Evolutionary conservation across 148 eudicot genomes (phyloP).

Genomic region (Mesembryanthemum crystallinum): DNA sequence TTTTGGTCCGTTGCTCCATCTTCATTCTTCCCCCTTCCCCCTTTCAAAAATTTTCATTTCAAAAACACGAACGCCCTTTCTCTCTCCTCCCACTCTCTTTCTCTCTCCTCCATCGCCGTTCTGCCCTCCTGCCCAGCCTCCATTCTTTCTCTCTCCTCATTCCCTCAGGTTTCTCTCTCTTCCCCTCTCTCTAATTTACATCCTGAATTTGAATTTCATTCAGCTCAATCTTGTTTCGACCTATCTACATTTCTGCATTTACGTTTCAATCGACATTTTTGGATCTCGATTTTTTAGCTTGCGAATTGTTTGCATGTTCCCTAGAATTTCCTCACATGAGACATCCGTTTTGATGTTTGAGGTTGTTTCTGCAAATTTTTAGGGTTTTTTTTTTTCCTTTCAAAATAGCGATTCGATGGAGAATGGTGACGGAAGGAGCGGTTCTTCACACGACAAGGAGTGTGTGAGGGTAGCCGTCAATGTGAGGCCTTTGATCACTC

Average conservation of each 20-base stretch:
- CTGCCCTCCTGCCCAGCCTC: neutral
- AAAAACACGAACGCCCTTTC: neutral
- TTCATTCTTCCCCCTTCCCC: neutral
- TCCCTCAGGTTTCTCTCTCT: neutral
- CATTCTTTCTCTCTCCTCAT: slow-evolving; percentile 1
- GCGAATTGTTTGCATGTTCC: neutral
- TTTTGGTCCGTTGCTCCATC: slow-evolving; percentile 1
- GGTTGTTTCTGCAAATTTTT: neutral
- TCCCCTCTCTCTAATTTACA: neutral
- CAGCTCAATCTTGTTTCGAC: neutral
- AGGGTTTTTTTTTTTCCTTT: slow-evolving; percentile 3
- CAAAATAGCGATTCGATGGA: slow-evolving; percentile 19
- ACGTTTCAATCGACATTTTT: neutral
- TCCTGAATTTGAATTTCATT: neutral
- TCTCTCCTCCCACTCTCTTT: neutral
- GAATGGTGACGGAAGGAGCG: slow-evolving; percentile 25
- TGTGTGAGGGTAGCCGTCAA: slow-evolving; percentile 79
- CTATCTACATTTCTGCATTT: neutral
- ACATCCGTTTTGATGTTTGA: neutral
- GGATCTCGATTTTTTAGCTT: neutral
- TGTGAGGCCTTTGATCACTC: slow-evolving; percentile 63
- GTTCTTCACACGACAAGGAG: slow-evolving; percentile 34
- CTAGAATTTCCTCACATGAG: neutral
- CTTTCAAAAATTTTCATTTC: too few relatives aligned
- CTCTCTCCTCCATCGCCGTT: slow-evolving; percentile 1